Evolutionary conservation across 1,139 yeast species (phyloP).

Genomic region (Schwanniomyces etchellsii): DNA sequence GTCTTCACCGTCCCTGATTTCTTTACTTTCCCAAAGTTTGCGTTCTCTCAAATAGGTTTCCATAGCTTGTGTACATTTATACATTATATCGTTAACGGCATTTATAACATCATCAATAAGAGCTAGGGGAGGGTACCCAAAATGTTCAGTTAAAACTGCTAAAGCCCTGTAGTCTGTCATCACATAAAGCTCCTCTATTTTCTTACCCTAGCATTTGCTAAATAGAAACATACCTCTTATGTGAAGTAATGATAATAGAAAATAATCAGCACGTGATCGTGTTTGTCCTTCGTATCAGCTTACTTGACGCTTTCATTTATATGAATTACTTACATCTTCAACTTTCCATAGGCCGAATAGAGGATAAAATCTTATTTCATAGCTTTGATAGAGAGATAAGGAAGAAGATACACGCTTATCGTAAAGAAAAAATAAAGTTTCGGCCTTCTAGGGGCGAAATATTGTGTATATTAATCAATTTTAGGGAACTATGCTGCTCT

Average conservation of each 20-base stretch:
- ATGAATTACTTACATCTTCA: too few species aligned
- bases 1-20: background rate
- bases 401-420: too few species aligned
- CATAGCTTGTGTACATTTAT: constrained; percentile 76
- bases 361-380: too few species aligned
- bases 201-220: background rate
- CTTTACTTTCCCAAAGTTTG: constrained; percentile 10
- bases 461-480: too few species aligned
- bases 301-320: too few species aligned
- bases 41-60: constrained; percentile 55
- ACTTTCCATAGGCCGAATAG: too few species aligned
- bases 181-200: constrained; percentile 9
- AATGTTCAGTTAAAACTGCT: constrained; percentile 73
- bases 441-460: too few species aligned
- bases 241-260: constrained; percentile 1
- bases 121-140: constrained; percentile 84
- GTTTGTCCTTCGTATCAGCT: too few species aligned
- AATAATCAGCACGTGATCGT: constrained; percentile 3
- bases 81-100: constrained; percentile 80
- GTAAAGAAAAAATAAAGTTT: too few species aligned
- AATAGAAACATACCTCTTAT: background rate
- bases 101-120: constrained; percentile 85
- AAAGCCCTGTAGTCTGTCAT: constrained; percentile 41
- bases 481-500: too few species aligned
- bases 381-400: too few species aligned